Conservation (phyloP, 176 grass and related monocot genomes). For the Tillandsia fasciculata region DNA sequence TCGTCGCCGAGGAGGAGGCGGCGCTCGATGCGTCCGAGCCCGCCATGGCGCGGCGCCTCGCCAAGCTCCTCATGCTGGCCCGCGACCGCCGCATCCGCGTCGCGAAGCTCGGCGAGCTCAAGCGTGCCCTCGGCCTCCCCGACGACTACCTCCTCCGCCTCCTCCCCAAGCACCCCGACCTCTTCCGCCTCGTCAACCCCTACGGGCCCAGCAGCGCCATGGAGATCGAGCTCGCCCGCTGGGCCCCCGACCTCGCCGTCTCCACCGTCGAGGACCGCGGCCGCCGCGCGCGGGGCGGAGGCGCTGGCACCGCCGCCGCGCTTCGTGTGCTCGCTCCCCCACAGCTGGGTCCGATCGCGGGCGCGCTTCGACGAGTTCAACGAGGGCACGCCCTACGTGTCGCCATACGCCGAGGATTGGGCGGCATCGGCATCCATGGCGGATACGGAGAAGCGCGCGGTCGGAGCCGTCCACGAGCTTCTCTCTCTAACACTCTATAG, state of each 20-base stretch:
- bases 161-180: slow-evolving; percentile 50
- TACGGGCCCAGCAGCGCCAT: slow-evolving; percentile 39
- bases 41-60: slow-evolving; percentile 50
- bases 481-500: slow-evolving; percentile 68
- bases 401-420: slow-evolving; percentile 48
- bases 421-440: not conserved
- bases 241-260: slow-evolving; percentile 48
- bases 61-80: slow-evolving; percentile 70
- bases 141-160: slow-evolving; percentile 83
- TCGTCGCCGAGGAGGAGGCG: slow-evolving; percentile 54
- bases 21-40: slow-evolving; percentile 46
- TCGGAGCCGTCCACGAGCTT: slow-evolving; percentile 67
- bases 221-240: slow-evolving; percentile 63
- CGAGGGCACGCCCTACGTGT: slow-evolving; percentile 53
- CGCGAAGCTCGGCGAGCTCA: slow-evolving; percentile 63
- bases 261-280: slow-evolving; percentile 35
- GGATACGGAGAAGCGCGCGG: slow-evolving; percentile 46
- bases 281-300: not conserved
- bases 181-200: slow-evolving; percentile 65
- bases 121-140: slow-evolving; percentile 60
- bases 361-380: slow-evolving; percentile 70
- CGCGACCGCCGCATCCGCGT: slow-evolving; percentile 54
- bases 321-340: slow-evolving; percentile 55
- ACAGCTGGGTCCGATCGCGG: slow-evolving; percentile 51
- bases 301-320: slow-evolving; percentile 9